Evolutionary conservation across 192 early-diverging fungal genomes (phyloP), one percentile per base, ranked within the genome.

Genomic region (Coemansia interrupta): DNA sequence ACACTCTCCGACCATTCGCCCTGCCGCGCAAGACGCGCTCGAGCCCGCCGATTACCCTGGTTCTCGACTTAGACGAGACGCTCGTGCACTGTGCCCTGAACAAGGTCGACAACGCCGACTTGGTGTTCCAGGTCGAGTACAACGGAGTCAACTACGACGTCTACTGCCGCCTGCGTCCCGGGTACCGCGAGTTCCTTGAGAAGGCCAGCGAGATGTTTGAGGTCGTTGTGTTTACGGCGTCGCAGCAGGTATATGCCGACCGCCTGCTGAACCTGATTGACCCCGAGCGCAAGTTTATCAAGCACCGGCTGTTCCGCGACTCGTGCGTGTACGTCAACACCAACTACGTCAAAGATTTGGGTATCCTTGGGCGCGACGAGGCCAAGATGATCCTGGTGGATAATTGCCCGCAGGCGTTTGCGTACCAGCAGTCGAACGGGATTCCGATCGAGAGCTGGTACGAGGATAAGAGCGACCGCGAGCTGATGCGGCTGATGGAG

Each of bases 381-480:
- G 50, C 79, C 15, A 81, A 84, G 58, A 78, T 85, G 22, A 51
- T 89, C 3, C 75, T 90, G 49, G 83, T 90, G 1, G 88, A 90
- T 58, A 90, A 90, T 48, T 85, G 85, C 4, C 86, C 86, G 8
- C 87, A 90, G 53, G 87, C 86, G 2, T 90, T 86, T 75, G 86
- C 82, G 8, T 89, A 87, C 66, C 88, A 90, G 43, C 81, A 84
- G 42, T 82, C 82, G 19, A 89, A 89, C 49, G 87, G 87, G 3
- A 80, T 90, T 28, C 87, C 88, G 9, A 89, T 90, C 29, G 84
- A 76, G 55, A 83, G 78, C 57, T 90, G 87, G 87, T 90, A 90
- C 50, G 82, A 86, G 40, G 88, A 89, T 61, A 80, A 77, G 64
- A 41, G 53, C 24, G 88, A 90, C 56, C 56, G 69, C n/a, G 88